A percentile compares a stretch with the other conserved stretches of the same genome.
phyloP scores from a whole-genome alignment of 768 basidiomycete genomes.

The Sutorius australiensis region DNA sequence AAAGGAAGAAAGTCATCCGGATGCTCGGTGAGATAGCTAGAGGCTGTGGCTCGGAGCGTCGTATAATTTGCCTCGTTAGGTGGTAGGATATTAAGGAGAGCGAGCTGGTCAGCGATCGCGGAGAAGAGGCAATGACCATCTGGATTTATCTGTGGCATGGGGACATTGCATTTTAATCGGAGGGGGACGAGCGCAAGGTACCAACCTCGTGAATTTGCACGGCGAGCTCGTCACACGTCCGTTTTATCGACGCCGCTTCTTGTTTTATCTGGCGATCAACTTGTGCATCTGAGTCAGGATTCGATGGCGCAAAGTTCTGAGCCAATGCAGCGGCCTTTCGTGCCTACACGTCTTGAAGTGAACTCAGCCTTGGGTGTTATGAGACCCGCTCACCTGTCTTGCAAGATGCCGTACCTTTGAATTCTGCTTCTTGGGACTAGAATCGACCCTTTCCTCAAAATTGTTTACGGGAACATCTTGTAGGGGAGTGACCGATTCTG shows the following conservation, averaged over 20 bases:
- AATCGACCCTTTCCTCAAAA: constrained; percentile 14
- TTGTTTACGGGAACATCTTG: constrained; percentile 33
- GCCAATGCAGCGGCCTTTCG: constrained; percentile 66
- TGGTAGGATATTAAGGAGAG: constrained; percentile 63
- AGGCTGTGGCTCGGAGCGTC: constrained; percentile 62
- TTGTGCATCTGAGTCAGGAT: constrained; percentile 57
- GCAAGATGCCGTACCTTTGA: constrained; percentile 65
- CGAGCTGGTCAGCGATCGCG: constrained; percentile 89
- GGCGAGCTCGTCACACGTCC: constrained; percentile 60
- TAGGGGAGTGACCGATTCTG: constrained; percentile 46
- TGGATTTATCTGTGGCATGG: constrained; percentile 70
- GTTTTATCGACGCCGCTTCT: constrained; percentile 62
- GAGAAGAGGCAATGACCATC: constrained; percentile 97
- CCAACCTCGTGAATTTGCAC: constrained; percentile 65
- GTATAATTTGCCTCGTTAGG: constrained; percentile 55
- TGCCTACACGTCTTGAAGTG: constrained; percentile 42
- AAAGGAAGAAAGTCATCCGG: constrained; percentile 92
- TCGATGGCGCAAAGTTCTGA: constrained; percentile 46
- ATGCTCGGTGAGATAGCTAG: constrained; percentile 77
- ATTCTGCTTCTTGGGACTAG: constrained; percentile 44
- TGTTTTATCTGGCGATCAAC: constrained; percentile 62
- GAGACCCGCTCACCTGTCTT: constrained; percentile 54
- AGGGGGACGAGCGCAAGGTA: not conserved
- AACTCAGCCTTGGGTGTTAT: not conserved
- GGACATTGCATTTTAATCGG: constrained; percentile 2